Conservation (phyloP, 2,329 filamentous ascomycete species). For the Alternaria viburni region DNA sequence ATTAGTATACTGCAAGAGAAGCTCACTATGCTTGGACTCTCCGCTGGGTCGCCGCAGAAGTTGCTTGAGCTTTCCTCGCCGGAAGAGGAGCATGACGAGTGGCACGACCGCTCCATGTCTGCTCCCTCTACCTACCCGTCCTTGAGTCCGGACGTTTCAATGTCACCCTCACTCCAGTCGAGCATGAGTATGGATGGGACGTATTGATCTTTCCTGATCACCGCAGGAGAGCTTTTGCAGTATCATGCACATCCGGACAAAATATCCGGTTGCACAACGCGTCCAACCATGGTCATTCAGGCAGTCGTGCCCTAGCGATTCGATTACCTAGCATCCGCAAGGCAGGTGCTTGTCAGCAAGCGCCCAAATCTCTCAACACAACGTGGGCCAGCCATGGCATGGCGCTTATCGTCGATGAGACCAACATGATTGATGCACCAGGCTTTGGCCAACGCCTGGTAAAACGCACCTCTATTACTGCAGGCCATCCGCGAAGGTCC, state of each 20-base stretch:
- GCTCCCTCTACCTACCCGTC: conserved; percentile 22
- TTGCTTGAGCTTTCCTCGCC: conserved; percentile 41
- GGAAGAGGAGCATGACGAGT: conserved; percentile 39
- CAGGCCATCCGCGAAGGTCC: not conserved
- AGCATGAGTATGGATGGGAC: conserved; percentile 26
- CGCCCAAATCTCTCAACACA: not conserved
- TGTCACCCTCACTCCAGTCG: conserved; percentile 20
- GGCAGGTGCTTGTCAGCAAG: not conserved
- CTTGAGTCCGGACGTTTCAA: conserved; percentile 3
- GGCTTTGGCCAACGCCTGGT: not conserved
- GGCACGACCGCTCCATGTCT: conserved; percentile 28
- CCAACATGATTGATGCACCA: not conserved
- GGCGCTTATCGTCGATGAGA: not conserved
- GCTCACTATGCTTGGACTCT: conserved; percentile 33
- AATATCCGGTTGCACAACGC: not conserved
- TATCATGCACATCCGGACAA: not conserved
- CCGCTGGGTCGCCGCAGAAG: conserved; percentile 37
- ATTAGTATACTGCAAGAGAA: conserved; percentile 44
- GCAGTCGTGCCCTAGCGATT: too few relatives aligned
- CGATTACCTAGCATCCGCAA: not conserved
- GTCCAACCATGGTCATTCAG: not conserved
- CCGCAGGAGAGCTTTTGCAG: not conserved
- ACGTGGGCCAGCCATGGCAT: not conserved
- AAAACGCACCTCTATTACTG: not conserved
- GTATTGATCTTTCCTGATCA: not conserved